Conservation (phyloP, 179 eudicot genomes). For the Patellifolia procumbens region DNA sequence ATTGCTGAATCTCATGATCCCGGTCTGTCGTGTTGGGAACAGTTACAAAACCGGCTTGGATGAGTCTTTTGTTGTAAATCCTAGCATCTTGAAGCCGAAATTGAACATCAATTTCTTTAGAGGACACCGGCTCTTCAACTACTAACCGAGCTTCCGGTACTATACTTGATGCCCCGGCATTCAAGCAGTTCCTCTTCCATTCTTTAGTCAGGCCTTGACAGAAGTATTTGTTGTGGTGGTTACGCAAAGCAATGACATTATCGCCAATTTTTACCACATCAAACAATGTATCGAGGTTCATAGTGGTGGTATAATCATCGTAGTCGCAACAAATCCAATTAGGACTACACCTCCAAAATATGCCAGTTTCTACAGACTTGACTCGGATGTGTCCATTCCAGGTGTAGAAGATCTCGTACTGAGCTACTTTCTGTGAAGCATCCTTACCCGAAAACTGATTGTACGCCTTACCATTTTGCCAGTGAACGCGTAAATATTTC, state of each 20-base stretch:
- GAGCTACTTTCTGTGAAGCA: not conserved
- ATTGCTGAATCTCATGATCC: not conserved
- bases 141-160: not conserved
- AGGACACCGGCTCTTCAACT: not conserved
- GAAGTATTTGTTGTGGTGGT: not conserved
- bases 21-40: not conserved
- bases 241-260: not conserved
- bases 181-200: not conserved
- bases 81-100: not conserved
- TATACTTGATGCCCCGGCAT: not conserved
- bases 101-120: not conserved
- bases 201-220: not conserved
- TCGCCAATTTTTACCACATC: not conserved
- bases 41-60: not conserved
- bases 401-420: not conserved
- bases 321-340: not conserved
- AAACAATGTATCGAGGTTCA: not conserved
- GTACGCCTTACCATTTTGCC: not conserved
- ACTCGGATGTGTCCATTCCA: not conserved
- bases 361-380: not conserved
- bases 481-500: too few species aligned
- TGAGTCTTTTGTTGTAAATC: not conserved
- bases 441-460: not conserved
- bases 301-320: not conserved
- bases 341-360: too few species aligned